Conservation (phyloP, 768 basidiomycete species). For the Amanita subjunquillea region DNA sequence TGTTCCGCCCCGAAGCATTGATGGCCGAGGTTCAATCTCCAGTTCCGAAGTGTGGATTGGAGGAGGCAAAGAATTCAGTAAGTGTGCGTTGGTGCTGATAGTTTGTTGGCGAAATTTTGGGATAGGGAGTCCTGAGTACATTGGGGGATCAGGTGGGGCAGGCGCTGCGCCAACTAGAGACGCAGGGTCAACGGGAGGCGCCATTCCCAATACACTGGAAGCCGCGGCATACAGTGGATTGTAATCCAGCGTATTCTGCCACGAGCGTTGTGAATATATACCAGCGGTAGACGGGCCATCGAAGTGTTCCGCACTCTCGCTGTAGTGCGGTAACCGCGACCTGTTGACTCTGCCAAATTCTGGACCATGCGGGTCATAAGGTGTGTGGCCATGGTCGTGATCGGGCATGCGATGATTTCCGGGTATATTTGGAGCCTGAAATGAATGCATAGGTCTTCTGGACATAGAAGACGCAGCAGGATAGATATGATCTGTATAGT, state of each 20-base stretch:
- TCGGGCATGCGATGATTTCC: background rate
- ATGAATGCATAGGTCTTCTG: background rate
- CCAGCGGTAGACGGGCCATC: background rate
- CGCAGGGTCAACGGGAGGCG: conserved; percentile 38
- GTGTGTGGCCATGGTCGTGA: background rate
- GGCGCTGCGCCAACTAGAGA: conserved; percentile 7
- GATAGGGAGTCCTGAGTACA: background rate
- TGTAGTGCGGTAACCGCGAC: background rate
- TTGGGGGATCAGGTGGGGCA: conserved; percentile 13
- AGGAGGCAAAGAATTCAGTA: conserved; percentile 15
- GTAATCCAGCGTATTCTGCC: conserved; percentile 29
- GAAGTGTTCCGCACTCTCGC: background rate
- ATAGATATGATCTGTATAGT: background rate
- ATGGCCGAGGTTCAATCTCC: conserved; percentile 50
- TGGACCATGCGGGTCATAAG: background rate
- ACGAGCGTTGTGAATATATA: conserved; percentile 2
- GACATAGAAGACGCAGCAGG: background rate
- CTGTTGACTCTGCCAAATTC: background rate
- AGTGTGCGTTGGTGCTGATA: background rate
- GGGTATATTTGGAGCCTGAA: background rate
- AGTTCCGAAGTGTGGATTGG: conserved; percentile 11
- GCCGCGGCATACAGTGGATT: conserved; percentile 65
- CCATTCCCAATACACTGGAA: conserved; percentile 73
- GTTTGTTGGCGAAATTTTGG: background rate
- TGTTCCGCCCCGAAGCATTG: conserved; percentile 48